Conservation (phyloP, 768 basidiomycete genomes). For the Coprinopsis cinerea region DNA sequence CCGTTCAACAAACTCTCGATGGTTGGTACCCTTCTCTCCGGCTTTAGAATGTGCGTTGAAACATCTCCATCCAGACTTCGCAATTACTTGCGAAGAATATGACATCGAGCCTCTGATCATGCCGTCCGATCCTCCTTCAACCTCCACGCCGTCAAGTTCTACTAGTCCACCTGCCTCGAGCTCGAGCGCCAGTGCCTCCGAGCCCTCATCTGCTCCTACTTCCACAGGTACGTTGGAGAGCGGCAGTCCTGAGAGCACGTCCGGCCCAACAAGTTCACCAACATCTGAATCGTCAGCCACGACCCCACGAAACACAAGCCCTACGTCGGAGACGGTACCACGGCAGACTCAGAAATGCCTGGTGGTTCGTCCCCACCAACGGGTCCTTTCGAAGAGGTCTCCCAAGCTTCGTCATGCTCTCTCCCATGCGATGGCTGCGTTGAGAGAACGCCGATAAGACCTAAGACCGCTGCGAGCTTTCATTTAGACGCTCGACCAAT, state of each 20-base stretch:
- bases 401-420: neutral
- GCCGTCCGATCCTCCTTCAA: neutral
- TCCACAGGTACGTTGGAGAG: neutral
- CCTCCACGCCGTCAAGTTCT: neutral
- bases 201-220: neutral
- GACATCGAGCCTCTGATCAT: neutral
- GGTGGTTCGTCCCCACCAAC: neutral
- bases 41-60: too few relatives aligned
- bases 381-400: neutral
- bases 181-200: too few relatives aligned
- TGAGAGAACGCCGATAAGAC: neutral
- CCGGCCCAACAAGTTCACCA: neutral
- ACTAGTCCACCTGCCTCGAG: neutral
- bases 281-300: neutral
- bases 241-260: neutral
- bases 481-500: neutral
- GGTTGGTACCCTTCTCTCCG: neutral
- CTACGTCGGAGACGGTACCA: neutral
- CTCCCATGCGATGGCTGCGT: neutral
- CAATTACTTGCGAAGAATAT: neutral
- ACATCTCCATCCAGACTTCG: neutral
- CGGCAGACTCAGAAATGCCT: neutral
- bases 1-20: conserved; percentile 1
- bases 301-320: neutral
- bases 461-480: neutral